Conservation (phyloP, 768 basidiomycete genomes). For the Amylocystis lapponica region DNA sequence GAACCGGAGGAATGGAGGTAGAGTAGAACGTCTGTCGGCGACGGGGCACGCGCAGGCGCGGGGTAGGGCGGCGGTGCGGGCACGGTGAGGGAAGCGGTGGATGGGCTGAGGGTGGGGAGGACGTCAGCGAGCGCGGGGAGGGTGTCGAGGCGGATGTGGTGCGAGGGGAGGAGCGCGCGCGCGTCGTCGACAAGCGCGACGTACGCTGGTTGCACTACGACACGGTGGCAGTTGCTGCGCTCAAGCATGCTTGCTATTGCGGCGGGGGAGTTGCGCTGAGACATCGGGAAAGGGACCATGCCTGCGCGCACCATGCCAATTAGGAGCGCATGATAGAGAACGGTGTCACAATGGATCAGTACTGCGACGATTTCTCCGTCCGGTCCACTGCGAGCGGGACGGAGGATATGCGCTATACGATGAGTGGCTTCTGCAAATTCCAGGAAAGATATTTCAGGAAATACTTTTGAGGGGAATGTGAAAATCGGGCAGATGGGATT, state of each 20-base stretch:
- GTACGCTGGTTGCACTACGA: slow-evolving; percentile 8
- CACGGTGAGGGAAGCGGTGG: not conserved
- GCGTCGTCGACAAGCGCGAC: not conserved
- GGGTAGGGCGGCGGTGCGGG: not conserved
- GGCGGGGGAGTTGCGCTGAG: slow-evolving; percentile 18
- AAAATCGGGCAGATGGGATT: slow-evolving; percentile 5
- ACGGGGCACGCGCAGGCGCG: not conserved
- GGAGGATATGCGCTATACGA: not conserved
- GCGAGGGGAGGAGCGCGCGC: not conserved
- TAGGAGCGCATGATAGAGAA: slow-evolving; percentile 2
- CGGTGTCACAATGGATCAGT: not conserved
- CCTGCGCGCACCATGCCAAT: slow-evolving; percentile 4
- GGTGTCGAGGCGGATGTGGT: slow-evolving; percentile 6
- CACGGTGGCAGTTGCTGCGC: slow-evolving; percentile 10
- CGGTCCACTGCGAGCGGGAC: not conserved
- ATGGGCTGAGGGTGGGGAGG: slow-evolving; percentile 6
- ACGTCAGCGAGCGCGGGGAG: slow-evolving; percentile 5
- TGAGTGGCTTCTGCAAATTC: slow-evolving; percentile 3
- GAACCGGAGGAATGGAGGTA: slow-evolving; percentile 21
- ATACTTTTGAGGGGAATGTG: slow-evolving; percentile 3
- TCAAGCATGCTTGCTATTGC: slow-evolving; percentile 13
- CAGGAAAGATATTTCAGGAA: slow-evolving; percentile 3
- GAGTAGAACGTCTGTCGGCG: slow-evolving; percentile 5
- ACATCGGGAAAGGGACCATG: slow-evolving; percentile 16
- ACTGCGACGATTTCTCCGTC: slow-evolving; percentile 2